Evolutionary conservation across 148 eudicot genomes (phyloP).

Genomic region (Amaranthus cruentus): DNA sequence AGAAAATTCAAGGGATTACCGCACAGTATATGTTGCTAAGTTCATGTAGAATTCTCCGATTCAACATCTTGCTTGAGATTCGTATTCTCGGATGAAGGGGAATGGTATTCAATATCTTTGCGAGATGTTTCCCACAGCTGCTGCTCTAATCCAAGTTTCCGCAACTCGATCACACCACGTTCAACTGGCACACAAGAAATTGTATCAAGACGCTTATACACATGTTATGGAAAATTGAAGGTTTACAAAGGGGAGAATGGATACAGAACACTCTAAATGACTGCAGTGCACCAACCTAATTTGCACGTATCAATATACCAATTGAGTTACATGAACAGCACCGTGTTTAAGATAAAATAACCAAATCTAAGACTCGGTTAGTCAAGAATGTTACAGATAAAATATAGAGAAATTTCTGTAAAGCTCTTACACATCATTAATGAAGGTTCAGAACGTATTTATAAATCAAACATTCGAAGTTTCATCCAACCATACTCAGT

Average conservation of each 20-base stretch:
- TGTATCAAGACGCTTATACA: background rate
- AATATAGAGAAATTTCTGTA: too few species aligned
- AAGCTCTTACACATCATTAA: background rate
- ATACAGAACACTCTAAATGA: background rate
- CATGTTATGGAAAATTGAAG: background rate
- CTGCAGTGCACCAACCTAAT: background rate
- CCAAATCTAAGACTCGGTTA: background rate
- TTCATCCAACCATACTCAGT: background rate
- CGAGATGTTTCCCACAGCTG: slow-evolving; percentile 96
- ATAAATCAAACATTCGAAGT: too few species aligned
- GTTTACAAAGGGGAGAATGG: background rate
- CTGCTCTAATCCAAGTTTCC: slow-evolving; percentile 73
- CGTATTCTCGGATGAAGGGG: slow-evolving; percentile 25
- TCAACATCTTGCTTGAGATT: slow-evolving; percentile 33
- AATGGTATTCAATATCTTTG: slow-evolving; percentile 55
- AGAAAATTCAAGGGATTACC: slow-evolving; percentile 8
- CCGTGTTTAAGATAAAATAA: background rate
- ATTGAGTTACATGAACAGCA: background rate
- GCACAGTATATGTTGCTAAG: background rate
- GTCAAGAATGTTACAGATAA: background rate
- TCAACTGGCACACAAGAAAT: slow-evolving; percentile 42
- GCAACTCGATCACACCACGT: slow-evolving; percentile 58
- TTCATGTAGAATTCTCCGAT: slow-evolving; percentile 42
- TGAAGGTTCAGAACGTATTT: background rate
- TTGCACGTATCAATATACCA: background rate